Conservation (phyloP, 2,329 filamentous ascomycete genomes). For the Leptographium procerum region DNA sequence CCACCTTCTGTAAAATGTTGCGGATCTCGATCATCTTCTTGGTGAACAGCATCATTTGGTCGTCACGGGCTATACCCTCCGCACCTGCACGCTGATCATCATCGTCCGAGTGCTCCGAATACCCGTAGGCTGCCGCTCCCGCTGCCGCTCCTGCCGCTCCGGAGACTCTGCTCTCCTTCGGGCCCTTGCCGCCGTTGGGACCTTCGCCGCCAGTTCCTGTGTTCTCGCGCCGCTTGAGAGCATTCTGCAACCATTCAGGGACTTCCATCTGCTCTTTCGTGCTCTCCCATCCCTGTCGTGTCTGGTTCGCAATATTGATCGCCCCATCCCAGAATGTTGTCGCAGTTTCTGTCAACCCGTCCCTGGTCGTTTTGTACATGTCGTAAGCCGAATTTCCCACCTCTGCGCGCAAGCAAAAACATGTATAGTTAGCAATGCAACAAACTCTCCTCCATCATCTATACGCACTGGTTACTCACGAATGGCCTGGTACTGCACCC, state of each 20-base stretch:
- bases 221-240: constrained; percentile 53
- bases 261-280: constrained; percentile 66
- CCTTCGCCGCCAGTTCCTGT: constrained; percentile 35
- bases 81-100: constrained; percentile 18
- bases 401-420: constrained; percentile 30
- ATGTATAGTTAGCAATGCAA: constrained; percentile 5
- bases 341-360: constrained; percentile 59
- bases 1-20: constrained; percentile 80
- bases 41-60: constrained; percentile 99
- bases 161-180: constrained; percentile 48
- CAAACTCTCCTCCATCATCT: background rate
- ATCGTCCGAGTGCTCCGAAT: constrained; percentile 52
- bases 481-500: constrained; percentile 90
- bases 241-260: constrained; percentile 67
- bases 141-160: constrained; percentile 53
- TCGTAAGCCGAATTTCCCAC: constrained; percentile 69
- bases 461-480: constrained; percentile 40
- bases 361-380: constrained; percentile 60
- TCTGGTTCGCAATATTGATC: constrained; percentile 66
- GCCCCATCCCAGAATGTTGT: constrained; percentile 60
- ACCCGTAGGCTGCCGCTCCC: constrained; percentile 68
- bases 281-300: constrained; percentile 67
- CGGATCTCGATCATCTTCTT: constrained; percentile 99
- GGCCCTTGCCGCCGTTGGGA: constrained; percentile 36
- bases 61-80: constrained; percentile 66